Conservation (phyloP, 176 grass and related monocot genomes). For the Rhynchospora breviuscula region DNA sequence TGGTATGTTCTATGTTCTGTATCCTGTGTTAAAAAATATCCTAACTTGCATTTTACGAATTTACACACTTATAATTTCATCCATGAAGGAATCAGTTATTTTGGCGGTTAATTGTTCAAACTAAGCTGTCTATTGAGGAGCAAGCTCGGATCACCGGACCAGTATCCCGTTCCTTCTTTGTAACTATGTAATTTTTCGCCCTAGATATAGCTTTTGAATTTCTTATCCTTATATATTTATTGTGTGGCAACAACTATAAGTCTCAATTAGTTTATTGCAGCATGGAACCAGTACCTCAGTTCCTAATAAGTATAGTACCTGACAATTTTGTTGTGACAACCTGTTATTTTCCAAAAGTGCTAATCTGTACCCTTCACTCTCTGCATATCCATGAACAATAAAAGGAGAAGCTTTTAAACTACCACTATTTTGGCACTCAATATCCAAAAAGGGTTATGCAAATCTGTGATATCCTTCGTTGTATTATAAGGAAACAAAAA, state of each 20-base stretch:
- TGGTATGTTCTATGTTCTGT: constrained; percentile 63
- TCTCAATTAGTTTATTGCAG: background rate
- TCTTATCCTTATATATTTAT: background rate
- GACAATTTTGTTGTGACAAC: background rate
- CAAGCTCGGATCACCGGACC: constrained; percentile 24
- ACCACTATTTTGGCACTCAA: background rate
- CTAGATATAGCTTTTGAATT: constrained; percentile 8
- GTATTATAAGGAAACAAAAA: background rate
- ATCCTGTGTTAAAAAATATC: background rate
- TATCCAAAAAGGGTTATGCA: background rate
- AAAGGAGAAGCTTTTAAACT: background rate
- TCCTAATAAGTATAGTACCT: background rate
- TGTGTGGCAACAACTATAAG: background rate
- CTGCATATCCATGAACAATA: background rate
- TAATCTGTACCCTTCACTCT: background rate
- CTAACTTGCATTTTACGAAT: background rate
- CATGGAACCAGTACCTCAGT: background rate
- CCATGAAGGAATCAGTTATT: constrained; percentile 50
- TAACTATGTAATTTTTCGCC: constrained; percentile 47
- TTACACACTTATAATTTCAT: constrained; percentile 12
- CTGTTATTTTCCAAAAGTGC: background rate
- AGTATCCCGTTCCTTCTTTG: constrained; percentile 30
- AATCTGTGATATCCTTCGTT: background rate
- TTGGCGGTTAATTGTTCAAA: constrained; percentile 89
- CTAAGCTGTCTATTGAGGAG: constrained; percentile 36